Evolutionary conservation across 345 rosid species (phyloP).

Genomic region (Nasturtium officinale): DNA sequence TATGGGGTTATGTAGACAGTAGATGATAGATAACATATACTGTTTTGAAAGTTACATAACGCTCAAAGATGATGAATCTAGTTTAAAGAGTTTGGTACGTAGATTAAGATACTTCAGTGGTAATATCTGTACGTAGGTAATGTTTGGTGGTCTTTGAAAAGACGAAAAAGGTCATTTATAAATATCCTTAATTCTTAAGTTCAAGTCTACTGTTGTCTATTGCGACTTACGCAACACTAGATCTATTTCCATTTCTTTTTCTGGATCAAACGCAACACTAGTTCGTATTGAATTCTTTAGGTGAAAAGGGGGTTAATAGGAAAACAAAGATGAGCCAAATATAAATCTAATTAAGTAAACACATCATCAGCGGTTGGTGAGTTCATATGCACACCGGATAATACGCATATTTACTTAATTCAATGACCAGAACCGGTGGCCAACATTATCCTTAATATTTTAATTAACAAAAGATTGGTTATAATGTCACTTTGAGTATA

Average conservation of each 20-base stretch:
- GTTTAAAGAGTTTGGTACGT: slow-evolving; percentile 8
- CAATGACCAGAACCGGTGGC: slow-evolving; percentile 27
- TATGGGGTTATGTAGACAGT: neutral
- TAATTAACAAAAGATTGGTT: slow-evolving; percentile 34
- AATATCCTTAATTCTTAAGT: too few relatives aligned
- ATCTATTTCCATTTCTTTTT: too few relatives aligned
- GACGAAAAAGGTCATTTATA: neutral
- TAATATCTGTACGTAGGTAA: neutral
- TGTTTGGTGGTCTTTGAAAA: slow-evolving; percentile 20
- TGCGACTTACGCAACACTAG: too few relatives aligned
- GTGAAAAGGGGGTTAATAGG: too few relatives aligned
- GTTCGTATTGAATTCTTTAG: too few relatives aligned
- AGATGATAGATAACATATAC: neutral
- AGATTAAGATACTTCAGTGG: slow-evolving; percentile 16
- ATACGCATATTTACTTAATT: slow-evolving; percentile 30
- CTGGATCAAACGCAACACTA: too few relatives aligned
- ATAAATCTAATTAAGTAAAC: too few relatives aligned
- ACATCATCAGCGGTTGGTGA: slow-evolving; percentile 38
- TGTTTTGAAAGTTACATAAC: neutral
- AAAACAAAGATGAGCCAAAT: too few relatives aligned
- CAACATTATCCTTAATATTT: slow-evolving; percentile 37
- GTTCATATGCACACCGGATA: slow-evolving; percentile 34
- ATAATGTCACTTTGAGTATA: slow-evolving; percentile 29
- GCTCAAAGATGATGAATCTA: slow-evolving; percentile 7
- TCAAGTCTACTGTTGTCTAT: too few relatives aligned